Evolutionary conservation across 345 rosid species (phyloP).

Genomic region (Gossypium australe): DNA sequence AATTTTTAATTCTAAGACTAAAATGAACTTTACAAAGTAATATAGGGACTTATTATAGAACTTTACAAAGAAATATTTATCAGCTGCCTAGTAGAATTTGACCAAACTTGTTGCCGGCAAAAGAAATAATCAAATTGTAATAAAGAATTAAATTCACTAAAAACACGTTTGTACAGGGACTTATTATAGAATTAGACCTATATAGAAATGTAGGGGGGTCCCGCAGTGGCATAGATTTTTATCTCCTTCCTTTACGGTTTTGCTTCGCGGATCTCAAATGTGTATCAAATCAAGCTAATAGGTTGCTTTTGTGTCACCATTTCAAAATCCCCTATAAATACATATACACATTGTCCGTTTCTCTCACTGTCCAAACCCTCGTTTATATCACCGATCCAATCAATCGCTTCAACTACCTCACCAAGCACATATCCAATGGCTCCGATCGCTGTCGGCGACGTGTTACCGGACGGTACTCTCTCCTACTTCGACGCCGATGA

Average conservation of each 20-base stretch:
- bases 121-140: no score
- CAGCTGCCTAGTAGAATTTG: no score
- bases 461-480: conserved; percentile 70
- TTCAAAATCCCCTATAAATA: background rate
- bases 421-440: conserved; percentile 41
- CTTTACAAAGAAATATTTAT: no score
- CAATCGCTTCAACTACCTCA: background rate
- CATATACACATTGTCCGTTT: background rate
- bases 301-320: background rate
- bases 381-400: background rate
- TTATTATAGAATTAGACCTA: no score
- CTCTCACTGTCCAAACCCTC: background rate
- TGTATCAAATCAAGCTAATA: background rate
- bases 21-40: no score
- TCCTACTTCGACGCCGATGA: conserved; percentile 81
- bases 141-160: no score
- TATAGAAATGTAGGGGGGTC: no score
- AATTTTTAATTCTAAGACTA: no score
- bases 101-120: no score
- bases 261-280: background rate
- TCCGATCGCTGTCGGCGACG: conserved; percentile 67
- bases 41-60: no score
- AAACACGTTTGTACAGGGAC: no score
- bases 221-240: background rate
- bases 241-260: background rate